These are phyloP conservation scores for Syncephalastrum sp. DNA, from an alignment of 371 early-diverging fungal genomes.

Conservation along the genomic window DNA sequence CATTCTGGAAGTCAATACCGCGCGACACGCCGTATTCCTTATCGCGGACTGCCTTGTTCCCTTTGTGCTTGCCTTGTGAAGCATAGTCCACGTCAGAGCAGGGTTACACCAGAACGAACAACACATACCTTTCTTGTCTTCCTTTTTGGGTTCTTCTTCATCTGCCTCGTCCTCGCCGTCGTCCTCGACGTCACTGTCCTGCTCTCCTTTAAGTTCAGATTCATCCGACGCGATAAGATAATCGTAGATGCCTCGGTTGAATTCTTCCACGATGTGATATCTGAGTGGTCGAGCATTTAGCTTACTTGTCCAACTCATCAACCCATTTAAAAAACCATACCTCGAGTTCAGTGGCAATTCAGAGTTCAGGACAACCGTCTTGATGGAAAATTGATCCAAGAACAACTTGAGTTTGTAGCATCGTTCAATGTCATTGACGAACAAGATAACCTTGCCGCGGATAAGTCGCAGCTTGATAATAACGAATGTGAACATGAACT, in stretches of 20 bases:
- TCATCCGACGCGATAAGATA: slow-evolving; percentile 96
- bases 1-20: slow-evolving; percentile 96
- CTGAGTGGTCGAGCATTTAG: slow-evolving; percentile 33
- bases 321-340: neutral
- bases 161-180: slow-evolving; percentile 33
- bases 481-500: slow-evolving; percentile 87
- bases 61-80: slow-evolving; percentile 34
- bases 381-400: slow-evolving; percentile 93
- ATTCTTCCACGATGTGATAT: slow-evolving; percentile 94
- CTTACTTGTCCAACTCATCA: neutral
- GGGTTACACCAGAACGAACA: no score
- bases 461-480: slow-evolving; percentile 88
- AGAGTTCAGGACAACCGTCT: slow-evolving; percentile 88
- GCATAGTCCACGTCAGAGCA: no score
- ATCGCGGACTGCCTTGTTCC: slow-evolving; percentile 56
- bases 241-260: slow-evolving; percentile 96
- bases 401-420: slow-evolving; percentile 92
- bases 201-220: slow-evolving; percentile 68
- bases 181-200: slow-evolving; percentile 54
- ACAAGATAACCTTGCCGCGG: slow-evolving; percentile 88
- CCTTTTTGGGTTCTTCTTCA: slow-evolving; percentile 10
- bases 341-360: slow-evolving; percentile 90
- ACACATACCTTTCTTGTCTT: slow-evolving; percentile 19
- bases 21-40: slow-evolving; percentile 95
- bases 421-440: slow-evolving; percentile 92